These are phyloP conservation scores for Ceriops tagal DNA, from an alignment of 345 rosid genomes.

Conservation along the genomic window DNA sequence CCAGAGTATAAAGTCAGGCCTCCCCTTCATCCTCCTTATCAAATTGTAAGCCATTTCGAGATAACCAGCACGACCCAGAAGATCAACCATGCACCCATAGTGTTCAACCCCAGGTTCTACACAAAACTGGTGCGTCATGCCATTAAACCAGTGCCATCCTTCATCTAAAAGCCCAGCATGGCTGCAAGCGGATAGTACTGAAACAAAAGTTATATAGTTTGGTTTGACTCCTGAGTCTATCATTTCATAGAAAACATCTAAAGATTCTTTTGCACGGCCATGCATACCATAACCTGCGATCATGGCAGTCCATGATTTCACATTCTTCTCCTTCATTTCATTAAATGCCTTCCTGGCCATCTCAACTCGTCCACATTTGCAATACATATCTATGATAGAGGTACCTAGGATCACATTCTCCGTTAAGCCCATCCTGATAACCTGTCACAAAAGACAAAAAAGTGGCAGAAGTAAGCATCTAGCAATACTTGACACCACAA, in stretches of 20 bases:
- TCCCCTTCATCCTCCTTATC: constrained; percentile 67
- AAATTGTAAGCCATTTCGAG: constrained; percentile 59
- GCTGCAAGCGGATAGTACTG: constrained; percentile 77
- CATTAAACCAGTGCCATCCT: constrained; percentile 75
- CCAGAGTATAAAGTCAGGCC: constrained; percentile 76
- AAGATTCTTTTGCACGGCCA: constrained; percentile 64
- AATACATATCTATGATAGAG: constrained; percentile 76
- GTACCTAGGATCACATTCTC: constrained; percentile 68
- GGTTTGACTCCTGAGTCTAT: constrained; percentile 55
- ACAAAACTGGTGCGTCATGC: constrained; percentile 50
- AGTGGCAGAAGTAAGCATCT: constrained; percentile 4
- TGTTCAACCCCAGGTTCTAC: constrained; percentile 81
- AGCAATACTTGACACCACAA: neutral
- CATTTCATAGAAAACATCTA: constrained; percentile 69
- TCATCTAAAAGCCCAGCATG: constrained; percentile 74
- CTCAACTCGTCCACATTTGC: constrained; percentile 78
- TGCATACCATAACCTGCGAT: constrained; percentile 88
- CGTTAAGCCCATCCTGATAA: constrained; percentile 64
- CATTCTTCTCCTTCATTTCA: constrained; percentile 63
- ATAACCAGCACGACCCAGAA: constrained; percentile 78
- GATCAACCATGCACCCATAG: constrained; percentile 90
- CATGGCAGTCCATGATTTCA: constrained; percentile 86
- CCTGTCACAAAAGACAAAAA: constrained; percentile 36
- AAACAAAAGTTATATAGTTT: constrained; percentile 75
- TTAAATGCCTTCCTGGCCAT: constrained; percentile 62